Base-by-base conservation (phyloP, 2,329 filamentous ascomycete species). In the Fusarium nodosum region DNA sequence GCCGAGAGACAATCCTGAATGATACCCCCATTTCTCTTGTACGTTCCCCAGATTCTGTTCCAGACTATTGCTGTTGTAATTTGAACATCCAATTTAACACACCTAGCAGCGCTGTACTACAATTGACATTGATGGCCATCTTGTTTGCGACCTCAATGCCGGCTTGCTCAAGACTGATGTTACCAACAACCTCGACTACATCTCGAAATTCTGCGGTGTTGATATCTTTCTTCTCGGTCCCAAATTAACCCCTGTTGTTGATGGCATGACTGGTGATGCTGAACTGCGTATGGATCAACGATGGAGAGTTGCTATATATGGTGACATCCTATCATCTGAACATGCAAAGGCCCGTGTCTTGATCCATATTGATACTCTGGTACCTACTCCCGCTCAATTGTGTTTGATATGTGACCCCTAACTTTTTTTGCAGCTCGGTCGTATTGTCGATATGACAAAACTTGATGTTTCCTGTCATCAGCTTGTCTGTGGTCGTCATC, bases 171-270 rank as follows among this genome's bases (percentile, higher is more conserved):
- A 93, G 77, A 86, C 90, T 68, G 87, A 89, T 48, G 92, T 97
- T 30, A 88, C 94, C 53, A 90, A 93, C 68, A 93, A 95, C 74
- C 87, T 99, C 73, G 93, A 98, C 79, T 90, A 91, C 68, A 91
- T 97, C 76, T 93, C 96, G 13, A 88, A 86, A 71, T 97, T 92
- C 77, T 97, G 94, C 66, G 96, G 96, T 53, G 95, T 97, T 56
- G 96, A 99, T 80, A 97, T 99, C 73, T 99, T 99, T 80, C 85
- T 99, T 50, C 88, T 99, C 52, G 94, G 94, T 60, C 94, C 96
- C 6, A 97, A 97, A 80, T 87, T 94, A 69, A 90, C 91, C 30
- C 91, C 93, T 15, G 90, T 97, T 72, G 90, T 91, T 45, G 89
- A 91, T 58, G 87, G 90, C 41, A 85, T 92, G 68, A 92, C 92